Conservation (phyloP, 345 rosid genomes). For the Psidium guajava region DNA sequence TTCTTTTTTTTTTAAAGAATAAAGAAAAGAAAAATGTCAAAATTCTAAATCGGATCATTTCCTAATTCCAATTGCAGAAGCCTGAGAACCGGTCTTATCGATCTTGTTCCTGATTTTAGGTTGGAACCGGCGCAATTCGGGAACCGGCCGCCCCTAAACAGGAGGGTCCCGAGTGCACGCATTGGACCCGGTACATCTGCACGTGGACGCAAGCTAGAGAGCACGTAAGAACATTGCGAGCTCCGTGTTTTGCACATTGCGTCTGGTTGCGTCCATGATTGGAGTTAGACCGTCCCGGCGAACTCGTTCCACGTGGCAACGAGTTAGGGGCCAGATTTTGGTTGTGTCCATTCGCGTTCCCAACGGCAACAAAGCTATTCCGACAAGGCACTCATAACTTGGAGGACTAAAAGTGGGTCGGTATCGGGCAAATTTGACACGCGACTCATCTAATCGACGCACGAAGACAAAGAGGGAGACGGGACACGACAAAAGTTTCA, state of each 20-base stretch:
- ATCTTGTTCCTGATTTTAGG: no score
- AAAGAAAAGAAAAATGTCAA: no score
- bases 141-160: no score
- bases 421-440: no score
- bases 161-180: background rate
- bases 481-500: background rate
- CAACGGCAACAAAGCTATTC: background rate
- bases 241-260: background rate
- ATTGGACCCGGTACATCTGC: background rate
- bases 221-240: background rate
- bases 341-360: background rate
- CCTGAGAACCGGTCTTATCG: no score
- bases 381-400: background rate
- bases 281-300: background rate
- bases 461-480: background rate
- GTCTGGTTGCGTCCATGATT: background rate
- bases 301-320: background rate
- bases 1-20: no score
- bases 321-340: background rate
- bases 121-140: no score
- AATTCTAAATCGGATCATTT: no score
- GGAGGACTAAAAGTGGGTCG: background rate
- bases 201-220: background rate
- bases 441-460: background rate
- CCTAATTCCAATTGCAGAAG: no score